Conservation (phyloP, 2,329 filamentous ascomycete genomes). For the Tolypocladium endophyticum region DNA sequence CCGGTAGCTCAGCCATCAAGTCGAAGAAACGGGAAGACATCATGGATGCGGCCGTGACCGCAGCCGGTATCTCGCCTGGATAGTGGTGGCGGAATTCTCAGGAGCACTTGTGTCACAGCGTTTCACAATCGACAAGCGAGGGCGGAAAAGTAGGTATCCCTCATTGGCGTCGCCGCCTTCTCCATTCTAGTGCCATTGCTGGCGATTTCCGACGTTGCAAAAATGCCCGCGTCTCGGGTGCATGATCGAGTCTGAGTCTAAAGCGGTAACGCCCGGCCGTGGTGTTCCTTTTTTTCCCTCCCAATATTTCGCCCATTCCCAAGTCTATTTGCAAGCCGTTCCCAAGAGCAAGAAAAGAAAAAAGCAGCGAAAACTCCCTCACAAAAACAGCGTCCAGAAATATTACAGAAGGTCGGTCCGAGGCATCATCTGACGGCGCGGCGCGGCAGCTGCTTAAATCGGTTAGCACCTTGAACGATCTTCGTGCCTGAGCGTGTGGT, state of each 20-base stretch:
- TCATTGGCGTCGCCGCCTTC: conserved; percentile 1
- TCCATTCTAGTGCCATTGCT: background rate
- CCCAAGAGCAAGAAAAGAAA: background rate
- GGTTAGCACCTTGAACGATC: background rate
- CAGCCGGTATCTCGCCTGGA: background rate
- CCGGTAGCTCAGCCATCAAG: background rate
- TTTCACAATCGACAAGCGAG: background rate
- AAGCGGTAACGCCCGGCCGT: background rate
- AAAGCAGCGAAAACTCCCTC: background rate
- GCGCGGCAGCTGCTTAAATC: background rate
- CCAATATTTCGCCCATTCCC: background rate
- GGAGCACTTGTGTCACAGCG: background rate
- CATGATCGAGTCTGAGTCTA: background rate
- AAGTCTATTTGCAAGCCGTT: background rate
- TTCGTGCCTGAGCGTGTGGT: background rate
- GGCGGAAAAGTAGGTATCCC: background rate
- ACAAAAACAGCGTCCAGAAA: background rate
- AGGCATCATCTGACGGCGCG: background rate
- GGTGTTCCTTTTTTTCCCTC: background rate
- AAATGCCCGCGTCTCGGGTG: background rate
- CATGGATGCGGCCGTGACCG: background rate
- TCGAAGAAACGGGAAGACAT: background rate
- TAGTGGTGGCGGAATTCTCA: background rate
- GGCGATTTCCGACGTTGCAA: background rate
- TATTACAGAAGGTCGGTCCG: background rate